Base-by-base conservation (phyloP, 495 filamentous ascomycete species). In the Podospora sp. region DNA sequence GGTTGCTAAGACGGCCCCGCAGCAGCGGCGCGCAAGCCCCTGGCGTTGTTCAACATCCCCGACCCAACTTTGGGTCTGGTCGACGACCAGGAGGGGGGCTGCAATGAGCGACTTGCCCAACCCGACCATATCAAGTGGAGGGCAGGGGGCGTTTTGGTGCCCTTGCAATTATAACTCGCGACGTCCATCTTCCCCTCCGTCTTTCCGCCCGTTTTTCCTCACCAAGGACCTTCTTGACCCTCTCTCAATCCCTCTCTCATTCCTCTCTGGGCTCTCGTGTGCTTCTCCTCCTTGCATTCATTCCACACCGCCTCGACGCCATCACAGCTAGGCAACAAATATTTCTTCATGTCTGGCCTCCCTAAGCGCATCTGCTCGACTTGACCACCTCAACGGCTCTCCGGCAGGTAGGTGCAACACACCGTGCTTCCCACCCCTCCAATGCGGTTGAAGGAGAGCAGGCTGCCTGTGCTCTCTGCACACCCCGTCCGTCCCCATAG, bases 401-500 rank as follows among this genome's bases (percentile, higher is more conserved):
- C 16, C 40, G 40, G 40, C 40, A 46, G 40, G 40, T 46, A 46
- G 40, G 40, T 46, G 40, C 40, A 6, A 46, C 40, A 46, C 40
- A 46, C 40, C 40, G 5, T 55, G 5, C 24, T 22, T 11, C 7
- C 52, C 52, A 22, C 20, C 52, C 52, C 52, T 26, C 52, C 24
- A 55, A 22, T 26, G 20, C 52, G 7, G n/a, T 14, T 12, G 21
- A 55, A 4, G 21, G 8, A 22, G 52, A 26, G 20, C 52, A 22
- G 22, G 24, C 26, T 59, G 56, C 26, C 46, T 25, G n/a, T 33
- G 36, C 29, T 55, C 29, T 55, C 21, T 52, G 36, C 62, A 53
- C 62, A 55, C 62, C 46, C 60, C 60, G 11, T 49, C 60, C 60
- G 60, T 62, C 60, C 36, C 11, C 20, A 22, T 49, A 52, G 49